phyloP scores from a whole-genome alignment of 495 filamentous ascomycete genomes.

The Hypoxylon lenormandii region DNA sequence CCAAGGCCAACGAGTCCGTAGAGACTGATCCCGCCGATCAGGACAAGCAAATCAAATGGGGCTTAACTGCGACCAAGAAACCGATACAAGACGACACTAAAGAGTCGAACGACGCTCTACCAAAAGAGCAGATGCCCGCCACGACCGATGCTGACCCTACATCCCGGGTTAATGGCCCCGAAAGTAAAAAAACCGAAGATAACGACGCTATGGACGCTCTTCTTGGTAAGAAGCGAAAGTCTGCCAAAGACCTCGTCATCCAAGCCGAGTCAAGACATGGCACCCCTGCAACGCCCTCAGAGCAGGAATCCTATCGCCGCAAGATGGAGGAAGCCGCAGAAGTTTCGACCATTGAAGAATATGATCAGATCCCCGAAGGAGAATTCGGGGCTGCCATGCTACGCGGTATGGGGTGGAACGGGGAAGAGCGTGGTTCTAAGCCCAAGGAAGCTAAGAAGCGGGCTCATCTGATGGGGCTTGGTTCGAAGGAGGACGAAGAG shows the following conservation, averaged over 20 bases:
- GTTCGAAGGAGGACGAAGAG: slow-evolving; percentile 80
- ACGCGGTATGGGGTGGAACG: slow-evolving; percentile 94
- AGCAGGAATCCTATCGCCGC: slow-evolving; percentile 75
- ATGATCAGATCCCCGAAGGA: slow-evolving; percentile 87
- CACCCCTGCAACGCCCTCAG: slow-evolving; percentile 56
- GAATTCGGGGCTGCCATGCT: slow-evolving; percentile 91
- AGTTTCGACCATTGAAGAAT: slow-evolving; percentile 81
- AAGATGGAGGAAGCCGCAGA: slow-evolving; percentile 80
- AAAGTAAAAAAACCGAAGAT: slow-evolving; percentile 68
- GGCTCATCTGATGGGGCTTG: slow-evolving; percentile 85
- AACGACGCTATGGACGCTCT: slow-evolving; percentile 84
- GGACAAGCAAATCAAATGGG: slow-evolving; percentile 58
- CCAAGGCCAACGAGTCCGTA: slow-evolving; percentile 51
- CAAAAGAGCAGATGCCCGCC: slow-evolving; percentile 41
- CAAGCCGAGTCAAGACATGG: slow-evolving; percentile 47
- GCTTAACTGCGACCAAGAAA: slow-evolving; percentile 58
- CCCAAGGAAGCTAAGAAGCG: slow-evolving; percentile 69
- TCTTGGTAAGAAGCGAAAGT: slow-evolving; percentile 65
- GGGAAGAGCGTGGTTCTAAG: slow-evolving; percentile 69
- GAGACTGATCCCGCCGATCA: slow-evolving; percentile 56
- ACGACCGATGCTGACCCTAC: slow-evolving; percentile 45
- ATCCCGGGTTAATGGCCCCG: slow-evolving; percentile 44
- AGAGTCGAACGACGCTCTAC: slow-evolving; percentile 33
- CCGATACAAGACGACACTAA: slow-evolving; percentile 19
- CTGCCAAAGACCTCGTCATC: slow-evolving; percentile 41